A percentile compares a stretch with the other conserved stretches of the same genome.
Evolutionary conservation across 495 filamentous ascomycete species (phyloP).

Genomic region (Penicillium chermesinum): DNA sequence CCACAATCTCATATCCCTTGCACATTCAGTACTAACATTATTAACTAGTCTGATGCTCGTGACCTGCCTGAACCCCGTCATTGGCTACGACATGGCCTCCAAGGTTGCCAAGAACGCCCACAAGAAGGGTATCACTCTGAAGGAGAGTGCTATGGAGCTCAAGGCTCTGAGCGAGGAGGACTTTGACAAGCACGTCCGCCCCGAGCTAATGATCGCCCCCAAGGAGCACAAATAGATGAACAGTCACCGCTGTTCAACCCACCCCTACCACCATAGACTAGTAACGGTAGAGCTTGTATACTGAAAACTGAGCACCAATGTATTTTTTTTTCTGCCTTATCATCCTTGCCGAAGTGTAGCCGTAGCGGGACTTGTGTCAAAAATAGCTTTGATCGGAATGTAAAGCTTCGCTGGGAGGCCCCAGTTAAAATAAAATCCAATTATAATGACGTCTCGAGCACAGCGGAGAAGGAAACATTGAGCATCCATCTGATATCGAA

Average conservation of each 20-base stretch:
- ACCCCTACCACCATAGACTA: constrained; percentile 18
- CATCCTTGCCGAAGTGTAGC: background rate
- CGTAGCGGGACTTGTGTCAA: constrained; percentile 6
- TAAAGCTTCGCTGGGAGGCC: too few relatives aligned
- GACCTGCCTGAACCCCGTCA: constrained; percentile 96
- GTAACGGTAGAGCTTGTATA: constrained; percentile 21
- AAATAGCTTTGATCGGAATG: constrained; percentile 11
- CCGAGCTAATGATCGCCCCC: constrained; percentile 95
- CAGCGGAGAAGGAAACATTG: too few relatives aligned
- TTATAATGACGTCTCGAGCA: too few relatives aligned
- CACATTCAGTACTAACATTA: constrained; percentile 17
- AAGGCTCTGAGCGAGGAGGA: constrained; percentile 84
- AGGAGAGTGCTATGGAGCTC: constrained; percentile 90
- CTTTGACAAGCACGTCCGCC: constrained; percentile 84
- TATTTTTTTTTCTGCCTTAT: constrained; percentile 1
- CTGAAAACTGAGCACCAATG: constrained; percentile 10
- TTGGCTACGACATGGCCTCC: constrained; percentile 96
- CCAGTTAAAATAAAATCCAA: too few relatives aligned
- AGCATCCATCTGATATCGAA: too few relatives aligned
- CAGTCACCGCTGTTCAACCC: constrained; percentile 7
- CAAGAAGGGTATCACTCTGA: constrained; percentile 93
- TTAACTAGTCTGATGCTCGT: constrained; percentile 89
- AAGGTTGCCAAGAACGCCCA: constrained; percentile 99
- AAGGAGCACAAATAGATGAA: constrained; percentile 50
- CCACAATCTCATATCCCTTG: constrained; percentile 1